Conservation (phyloP, 1,284 basidiomycete genomes). For the Boletellus deceptivus region DNA sequence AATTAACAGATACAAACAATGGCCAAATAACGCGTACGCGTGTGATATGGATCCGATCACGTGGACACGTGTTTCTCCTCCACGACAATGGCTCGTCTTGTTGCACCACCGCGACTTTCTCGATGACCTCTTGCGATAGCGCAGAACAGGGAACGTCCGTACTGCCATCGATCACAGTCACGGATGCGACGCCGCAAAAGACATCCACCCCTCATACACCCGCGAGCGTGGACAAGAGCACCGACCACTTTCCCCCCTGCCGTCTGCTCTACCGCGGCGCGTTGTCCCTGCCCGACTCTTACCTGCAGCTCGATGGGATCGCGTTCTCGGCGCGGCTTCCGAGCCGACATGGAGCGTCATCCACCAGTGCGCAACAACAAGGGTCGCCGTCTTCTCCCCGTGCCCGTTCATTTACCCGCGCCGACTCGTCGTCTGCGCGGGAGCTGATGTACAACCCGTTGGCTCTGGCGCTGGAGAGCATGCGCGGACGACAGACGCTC, state of each 20-base stretch:
- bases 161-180: slow-evolving; percentile 14
- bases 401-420: slow-evolving; percentile 1
- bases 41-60: slow-evolving; percentile 6
- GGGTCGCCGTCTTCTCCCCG: slow-evolving; percentile 29
- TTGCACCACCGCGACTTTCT: too few relatives aligned
- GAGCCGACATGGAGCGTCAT: neutral
- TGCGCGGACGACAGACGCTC: slow-evolving; percentile 71
- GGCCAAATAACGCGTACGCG: slow-evolving; percentile 19
- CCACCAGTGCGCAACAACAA: slow-evolving; percentile 35
- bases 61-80: slow-evolving; percentile 5
- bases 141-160: neutral
- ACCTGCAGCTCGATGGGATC: slow-evolving; percentile 68
- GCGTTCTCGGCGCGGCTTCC: slow-evolving; percentile 52
- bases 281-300: slow-evolving; percentile 70
- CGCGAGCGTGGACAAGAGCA: neutral
- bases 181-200: slow-evolving; percentile 23
- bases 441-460: slow-evolving; percentile 63
- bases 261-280: slow-evolving; percentile 75
- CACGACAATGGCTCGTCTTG: neutral
- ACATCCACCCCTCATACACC: slow-evolving; percentile 6
- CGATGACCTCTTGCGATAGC: neutral
- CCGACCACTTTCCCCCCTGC: slow-evolving; percentile 12
- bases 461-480: slow-evolving; percentile 71
- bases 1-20: slow-evolving; percentile 3
- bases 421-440: slow-evolving; percentile 28